Base-by-base conservation (phyloP, 1,284 basidiomycete species). In the Veloboletus limbatus region DNA sequence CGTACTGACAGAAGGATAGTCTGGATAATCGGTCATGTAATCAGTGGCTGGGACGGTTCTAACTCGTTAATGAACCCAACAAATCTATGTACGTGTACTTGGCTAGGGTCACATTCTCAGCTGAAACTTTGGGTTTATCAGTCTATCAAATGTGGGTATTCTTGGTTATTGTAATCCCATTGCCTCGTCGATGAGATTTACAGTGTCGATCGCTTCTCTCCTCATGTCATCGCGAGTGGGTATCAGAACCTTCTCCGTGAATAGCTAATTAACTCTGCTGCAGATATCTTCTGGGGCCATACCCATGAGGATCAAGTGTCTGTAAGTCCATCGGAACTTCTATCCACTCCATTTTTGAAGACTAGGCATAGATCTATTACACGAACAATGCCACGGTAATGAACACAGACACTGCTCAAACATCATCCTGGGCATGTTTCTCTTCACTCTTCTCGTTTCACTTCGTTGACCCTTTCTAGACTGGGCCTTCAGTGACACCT, bases 1-100 rank as follows among this genome's bases (percentile, higher is more conserved):
- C 11, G 16, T 21, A 16, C 44, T 66, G 22, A 67, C 10, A 7
- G 8, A 30, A 31, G 22, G 16, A 28, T 39, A 86, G 89, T 81
- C 0, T 92, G 85, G 85, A 86, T 92, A 49, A 69, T 91, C 1
- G 88, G 86, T 1, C 88, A 92, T 60, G 88, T 92, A 24, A 63
- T 85, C 8, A 76, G 74, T 16, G 89, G 88, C 16, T 91, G 88
- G 85, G 85, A 87, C 54, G 86, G 85, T 13, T 70, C 74, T 3
- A 82, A 88, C 58, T 71, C 79, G 2, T 57, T 86, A 20, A 57
- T 62, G 46, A 80, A 81, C 55, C 74, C 88, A 56, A 81, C 85
- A 51, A 67, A 83, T 70, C 66, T 83, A 63, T 74, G 90, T 90
- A 54, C 59, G 86, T 76, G 3, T 16, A 25, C 21, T 21, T 49